Evolutionary conservation across 495 filamentous ascomycete species (phyloP).

Genomic region (Poronia punctata): DNA sequence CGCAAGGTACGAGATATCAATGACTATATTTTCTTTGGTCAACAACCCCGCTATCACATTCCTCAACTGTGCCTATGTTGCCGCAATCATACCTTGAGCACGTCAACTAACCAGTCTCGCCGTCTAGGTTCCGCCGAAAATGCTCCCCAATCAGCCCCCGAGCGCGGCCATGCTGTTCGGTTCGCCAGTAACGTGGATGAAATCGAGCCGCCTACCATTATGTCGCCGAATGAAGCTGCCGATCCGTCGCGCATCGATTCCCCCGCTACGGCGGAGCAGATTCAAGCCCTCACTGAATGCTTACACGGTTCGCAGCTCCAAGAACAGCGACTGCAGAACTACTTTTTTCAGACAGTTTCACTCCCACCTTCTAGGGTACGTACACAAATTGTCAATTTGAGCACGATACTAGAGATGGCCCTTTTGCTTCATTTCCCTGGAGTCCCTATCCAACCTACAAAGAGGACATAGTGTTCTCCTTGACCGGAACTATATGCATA

Average conservation of each 20-base stretch:
- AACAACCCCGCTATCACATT: background rate
- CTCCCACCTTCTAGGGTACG: conserved; percentile 75
- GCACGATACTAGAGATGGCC: background rate
- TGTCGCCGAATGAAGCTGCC: conserved; percentile 20
- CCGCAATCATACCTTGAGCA: conserved; percentile 4
- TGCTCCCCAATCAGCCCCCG: conserved; percentile 16
- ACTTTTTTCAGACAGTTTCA: conserved; percentile 80
- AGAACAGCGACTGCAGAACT: conserved; percentile 73
- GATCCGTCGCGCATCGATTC: conserved; percentile 22
- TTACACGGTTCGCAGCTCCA: conserved; percentile 70
- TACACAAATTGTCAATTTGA: background rate
- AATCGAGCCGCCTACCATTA: conserved; percentile 51
- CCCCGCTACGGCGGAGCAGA: conserved; percentile 53
- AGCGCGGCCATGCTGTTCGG: conserved; percentile 54
- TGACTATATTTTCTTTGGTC: conserved; percentile 4
- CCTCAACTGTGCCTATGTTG: background rate
- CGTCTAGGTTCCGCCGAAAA: conserved; percentile 18
- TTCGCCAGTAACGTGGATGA: conserved; percentile 72
- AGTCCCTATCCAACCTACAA: background rate
- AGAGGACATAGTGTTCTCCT: too few relatives aligned
- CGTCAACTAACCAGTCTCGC: conserved; percentile 9
- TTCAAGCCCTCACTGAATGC: conserved; percentile 64
- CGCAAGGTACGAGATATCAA: conserved; percentile 3
- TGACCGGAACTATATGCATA: too few relatives aligned
- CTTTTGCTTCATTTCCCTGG: background rate